Evolutionary conservation across 148 eudicot species (phyloP).

Genomic region (Simmondsia chinensis): DNA sequence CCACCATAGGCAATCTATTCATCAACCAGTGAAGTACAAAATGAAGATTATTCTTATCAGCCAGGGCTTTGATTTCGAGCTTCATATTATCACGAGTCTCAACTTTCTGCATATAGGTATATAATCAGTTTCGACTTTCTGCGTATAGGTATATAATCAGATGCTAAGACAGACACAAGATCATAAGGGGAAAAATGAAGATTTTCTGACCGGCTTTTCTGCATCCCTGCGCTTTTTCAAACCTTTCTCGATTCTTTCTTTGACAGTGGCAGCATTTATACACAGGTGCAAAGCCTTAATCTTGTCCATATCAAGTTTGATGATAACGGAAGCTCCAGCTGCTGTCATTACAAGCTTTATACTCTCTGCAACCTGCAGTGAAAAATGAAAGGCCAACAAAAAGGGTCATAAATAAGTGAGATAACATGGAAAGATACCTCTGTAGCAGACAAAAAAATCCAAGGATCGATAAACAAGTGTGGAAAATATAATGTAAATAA

Average conservation of each 20-base stretch:
- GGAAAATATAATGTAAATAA: too few species aligned
- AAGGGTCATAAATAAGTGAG: neutral
- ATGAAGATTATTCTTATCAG: conserved; percentile 40
- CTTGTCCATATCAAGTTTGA: conserved; percentile 53
- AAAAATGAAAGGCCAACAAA: conserved; percentile 1
- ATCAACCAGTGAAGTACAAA: conserved; percentile 54
- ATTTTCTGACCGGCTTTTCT: conserved; percentile 17
- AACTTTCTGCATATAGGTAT: conserved; percentile 42
- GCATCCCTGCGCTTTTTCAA: conserved; percentile 19
- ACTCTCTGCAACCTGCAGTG: conserved; percentile 74
- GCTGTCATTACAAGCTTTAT: conserved; percentile 49
- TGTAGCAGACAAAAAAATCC: neutral
- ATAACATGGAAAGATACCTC: neutral
- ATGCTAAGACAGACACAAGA: conserved; percentile 1
- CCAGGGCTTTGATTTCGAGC: conserved; percentile 38
- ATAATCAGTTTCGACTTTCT: conserved; percentile 52
- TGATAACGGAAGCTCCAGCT: conserved; percentile 34
- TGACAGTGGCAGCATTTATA: conserved; percentile 53
- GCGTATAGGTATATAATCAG: conserved; percentile 20
- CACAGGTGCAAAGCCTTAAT: conserved; percentile 45
- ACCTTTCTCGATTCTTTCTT: conserved; percentile 34
- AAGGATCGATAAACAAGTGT: too few species aligned
- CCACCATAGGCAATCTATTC: conserved; percentile 52
- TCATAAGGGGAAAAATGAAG: neutral
- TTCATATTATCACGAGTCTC: conserved; percentile 39